Percentiles rank a stretch among this genome's conserved stretches.
These are phyloP conservation scores for Lachancea nothofagi DNA, from an alignment of 805 yeast genomes.

Conservation along the genomic window DNA sequence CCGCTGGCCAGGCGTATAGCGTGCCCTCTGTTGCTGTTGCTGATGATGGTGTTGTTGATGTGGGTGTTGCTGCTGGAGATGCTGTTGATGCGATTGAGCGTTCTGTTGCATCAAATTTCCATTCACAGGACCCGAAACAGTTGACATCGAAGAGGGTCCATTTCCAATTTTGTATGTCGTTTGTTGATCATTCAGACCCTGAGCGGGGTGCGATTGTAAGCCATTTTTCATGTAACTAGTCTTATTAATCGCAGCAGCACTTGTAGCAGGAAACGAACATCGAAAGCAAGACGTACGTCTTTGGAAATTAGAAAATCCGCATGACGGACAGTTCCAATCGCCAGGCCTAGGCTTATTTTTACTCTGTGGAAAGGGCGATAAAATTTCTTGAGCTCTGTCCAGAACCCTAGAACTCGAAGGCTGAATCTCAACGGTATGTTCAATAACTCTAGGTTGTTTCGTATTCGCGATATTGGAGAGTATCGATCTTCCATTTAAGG, in stretches of 20 bases:
- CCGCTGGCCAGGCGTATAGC: slow-evolving; percentile 9
- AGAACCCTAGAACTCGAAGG: slow-evolving; percentile 76
- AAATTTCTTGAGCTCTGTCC: slow-evolving; percentile 74
- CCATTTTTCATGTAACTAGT: slow-evolving; percentile 12
- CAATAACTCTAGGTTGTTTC: slow-evolving; percentile 38
- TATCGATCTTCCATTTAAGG: slow-evolving; percentile 66
- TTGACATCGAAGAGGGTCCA: slow-evolving; percentile 13
- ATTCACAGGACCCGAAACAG: slow-evolving; percentile 5
- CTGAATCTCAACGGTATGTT: slow-evolving; percentile 73
- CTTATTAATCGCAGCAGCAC: slow-evolving; percentile 53
- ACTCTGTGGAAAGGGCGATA: slow-evolving; percentile 78
- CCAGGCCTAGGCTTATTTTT: slow-evolving; percentile 93
- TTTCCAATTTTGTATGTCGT: slow-evolving; percentile 7
- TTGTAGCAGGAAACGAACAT: slow-evolving; percentile 80
- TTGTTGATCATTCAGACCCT: slow-evolving; percentile 10
- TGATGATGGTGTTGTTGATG: slow-evolving; percentile 21
- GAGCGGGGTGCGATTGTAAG: slow-evolving; percentile 12
- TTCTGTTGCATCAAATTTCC: slow-evolving; percentile 12
- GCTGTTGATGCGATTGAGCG: slow-evolving; percentile 9
- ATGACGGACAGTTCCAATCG: slow-evolving; percentile 96
- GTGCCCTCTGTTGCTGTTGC: slow-evolving; percentile 16
- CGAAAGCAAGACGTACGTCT: slow-evolving; percentile 91
- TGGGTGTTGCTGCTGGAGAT: slow-evolving; percentile 14
- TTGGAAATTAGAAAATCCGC: slow-evolving; percentile 93
- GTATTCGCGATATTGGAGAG: slow-evolving; percentile 33